phyloP scores from a whole-genome alignment of 2,329 filamentous ascomycete species.

The Cercospora sp. region DNA sequence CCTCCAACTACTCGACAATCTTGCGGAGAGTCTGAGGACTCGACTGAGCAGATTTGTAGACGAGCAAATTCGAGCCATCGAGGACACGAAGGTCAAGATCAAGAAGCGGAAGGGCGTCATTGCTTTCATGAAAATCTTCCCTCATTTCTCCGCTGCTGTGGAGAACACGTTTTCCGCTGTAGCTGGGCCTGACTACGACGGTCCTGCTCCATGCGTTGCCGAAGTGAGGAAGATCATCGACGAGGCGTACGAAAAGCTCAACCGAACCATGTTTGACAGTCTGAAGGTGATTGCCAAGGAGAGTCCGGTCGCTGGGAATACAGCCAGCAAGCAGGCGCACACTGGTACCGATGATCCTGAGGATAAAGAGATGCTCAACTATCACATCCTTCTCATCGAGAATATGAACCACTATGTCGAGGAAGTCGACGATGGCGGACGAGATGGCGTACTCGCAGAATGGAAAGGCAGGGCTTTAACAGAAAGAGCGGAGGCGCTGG shows the following conservation, averaged over 20 bases:
- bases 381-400: conserved; percentile 94
- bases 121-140: conserved; percentile 91
- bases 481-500: conserved; percentile 84
- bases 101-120: conserved; percentile 98
- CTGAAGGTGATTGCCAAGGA: conserved; percentile 89
- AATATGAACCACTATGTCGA: conserved; percentile 99
- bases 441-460: conserved; percentile 73
- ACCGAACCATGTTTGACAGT: conserved; percentile 95
- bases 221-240: conserved; percentile 78
- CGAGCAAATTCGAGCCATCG: conserved; percentile 90
- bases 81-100: conserved; percentile 98
- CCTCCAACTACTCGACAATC: conserved; percentile 71
- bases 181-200: conserved; percentile 49
- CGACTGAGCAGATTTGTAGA: conserved; percentile 89
- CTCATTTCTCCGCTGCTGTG: conserved; percentile 75
- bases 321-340: conserved; percentile 52
- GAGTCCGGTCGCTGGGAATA: conserved; percentile 51
- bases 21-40: conserved; percentile 68
- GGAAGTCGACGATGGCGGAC: conserved; percentile 69
- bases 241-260: conserved; percentile 81
- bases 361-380: conserved; percentile 95
- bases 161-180: conserved; percentile 72
- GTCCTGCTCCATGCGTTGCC: conserved; percentile 48
- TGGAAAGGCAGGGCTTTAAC: conserved; percentile 77
- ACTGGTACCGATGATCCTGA: conserved; percentile 63